These are phyloP conservation scores for Aegilops speltoides DNA, from an alignment of 176 grass and related monocot species.

Conservation along the genomic window DNA sequence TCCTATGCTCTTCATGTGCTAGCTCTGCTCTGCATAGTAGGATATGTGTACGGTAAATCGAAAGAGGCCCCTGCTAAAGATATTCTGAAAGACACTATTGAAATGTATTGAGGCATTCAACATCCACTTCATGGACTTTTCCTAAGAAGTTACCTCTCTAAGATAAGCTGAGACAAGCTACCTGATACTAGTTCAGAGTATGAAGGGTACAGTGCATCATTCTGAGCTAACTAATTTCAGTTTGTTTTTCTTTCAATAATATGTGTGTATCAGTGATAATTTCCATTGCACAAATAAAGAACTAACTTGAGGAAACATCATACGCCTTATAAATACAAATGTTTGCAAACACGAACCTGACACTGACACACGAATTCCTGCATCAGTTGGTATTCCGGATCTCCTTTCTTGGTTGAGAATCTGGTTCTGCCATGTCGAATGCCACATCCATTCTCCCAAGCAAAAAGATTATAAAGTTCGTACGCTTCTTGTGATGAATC, in stretches of 20 bases:
- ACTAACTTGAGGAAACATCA: background rate
- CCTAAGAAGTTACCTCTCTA: slow-evolving; percentile 95
- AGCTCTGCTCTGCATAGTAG: slow-evolving; percentile 91
- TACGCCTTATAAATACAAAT: too few relatives aligned
- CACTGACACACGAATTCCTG: too few relatives aligned
- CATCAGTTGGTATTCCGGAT: too few relatives aligned
- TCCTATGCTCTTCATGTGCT: slow-evolving; percentile 43
- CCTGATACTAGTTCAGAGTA: slow-evolving; percentile 92
- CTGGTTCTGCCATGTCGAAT: too few relatives aligned
- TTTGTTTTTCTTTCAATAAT: slow-evolving; percentile 15
- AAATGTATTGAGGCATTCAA: slow-evolving; percentile 94
- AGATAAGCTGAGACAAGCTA: slow-evolving; percentile 90
- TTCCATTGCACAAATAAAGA: background rate
- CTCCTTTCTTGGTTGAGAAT: too few relatives aligned
- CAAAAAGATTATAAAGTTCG: too few relatives aligned
- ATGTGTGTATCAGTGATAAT: background rate
- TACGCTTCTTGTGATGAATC: too few relatives aligned
- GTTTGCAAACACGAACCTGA: too few relatives aligned
- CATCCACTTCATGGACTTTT: slow-evolving; percentile 94
- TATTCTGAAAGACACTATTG: slow-evolving; percentile 89
- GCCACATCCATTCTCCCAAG: too few relatives aligned
- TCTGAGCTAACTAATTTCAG: background rate
- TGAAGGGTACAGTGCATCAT: slow-evolving; percentile 64
- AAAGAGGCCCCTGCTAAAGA: slow-evolving; percentile 95
- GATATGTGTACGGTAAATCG: slow-evolving; percentile 94